Percentiles rank a stretch among this genome's conserved stretches.
These are phyloP conservation scores for Mitragyna speciosa DNA, from an alignment of 257 asterid species.

Conservation along the genomic window DNA sequence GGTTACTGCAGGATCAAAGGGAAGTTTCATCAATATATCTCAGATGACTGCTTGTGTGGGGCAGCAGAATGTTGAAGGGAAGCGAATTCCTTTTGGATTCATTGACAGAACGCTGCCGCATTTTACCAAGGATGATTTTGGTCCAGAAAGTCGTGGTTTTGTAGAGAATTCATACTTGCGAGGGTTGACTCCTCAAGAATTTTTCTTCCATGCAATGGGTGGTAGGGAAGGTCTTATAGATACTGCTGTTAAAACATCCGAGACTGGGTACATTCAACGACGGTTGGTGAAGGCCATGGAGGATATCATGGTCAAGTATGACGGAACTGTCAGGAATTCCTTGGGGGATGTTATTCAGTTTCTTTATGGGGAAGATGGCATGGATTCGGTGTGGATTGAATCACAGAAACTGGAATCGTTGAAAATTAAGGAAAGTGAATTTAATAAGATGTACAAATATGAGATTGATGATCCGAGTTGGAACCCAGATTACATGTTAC, in stretches of 20 bases:
- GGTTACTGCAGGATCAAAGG: conserved; percentile 99
- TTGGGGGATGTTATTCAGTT: conserved; percentile 98
- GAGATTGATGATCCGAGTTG: conserved; percentile 83
- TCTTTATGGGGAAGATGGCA: conserved; percentile 98
- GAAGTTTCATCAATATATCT: conserved; percentile 97
- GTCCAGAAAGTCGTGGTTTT: conserved; percentile 99
- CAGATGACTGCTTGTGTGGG: conserved; percentile 99
- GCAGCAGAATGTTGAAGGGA: conserved; percentile 99
- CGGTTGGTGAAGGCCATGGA: conserved; percentile 99
- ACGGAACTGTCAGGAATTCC: conserved; percentile 97
- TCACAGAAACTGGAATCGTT: conserved; percentile 88
- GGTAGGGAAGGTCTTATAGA: conserved; percentile 99
- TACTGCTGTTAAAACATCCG: conserved; percentile 98
- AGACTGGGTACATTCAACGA: conserved; percentile 97
- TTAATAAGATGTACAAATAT: conserved; percentile 65
- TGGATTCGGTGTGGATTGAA: conserved; percentile 99
- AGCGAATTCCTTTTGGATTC: conserved; percentile 97
- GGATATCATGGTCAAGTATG: conserved; percentile 99
- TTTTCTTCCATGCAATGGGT: conserved; percentile 99
- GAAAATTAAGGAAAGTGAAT: conserved; percentile 74
- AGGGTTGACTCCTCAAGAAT: conserved; percentile 96
- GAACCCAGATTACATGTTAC: conserved; percentile 84
- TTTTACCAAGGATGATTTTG: conserved; percentile 86
- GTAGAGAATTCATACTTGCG: conserved; percentile 97
- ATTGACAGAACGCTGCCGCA: conserved; percentile 90